A percentile compares a stretch with the other conserved stretches of the same genome.
phyloP scores from a whole-genome alignment of 768 basidiomycete species.

The Mycena belliarum region DNA sequence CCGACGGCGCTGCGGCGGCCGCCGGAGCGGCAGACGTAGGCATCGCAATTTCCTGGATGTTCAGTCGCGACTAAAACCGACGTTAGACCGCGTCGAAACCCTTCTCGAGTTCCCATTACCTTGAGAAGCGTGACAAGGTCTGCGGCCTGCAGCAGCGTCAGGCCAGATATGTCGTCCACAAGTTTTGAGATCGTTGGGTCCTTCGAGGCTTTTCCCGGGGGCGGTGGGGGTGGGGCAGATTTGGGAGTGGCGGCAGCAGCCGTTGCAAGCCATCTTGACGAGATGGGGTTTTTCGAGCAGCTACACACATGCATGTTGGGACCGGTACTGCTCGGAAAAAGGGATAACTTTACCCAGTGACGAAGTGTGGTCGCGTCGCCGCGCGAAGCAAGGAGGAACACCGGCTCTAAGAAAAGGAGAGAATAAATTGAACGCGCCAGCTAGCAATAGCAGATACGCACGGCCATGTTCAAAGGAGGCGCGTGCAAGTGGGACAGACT shows the following conservation, averaged over 20 bases:
- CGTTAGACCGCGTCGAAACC: background rate
- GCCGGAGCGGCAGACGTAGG: conserved; percentile 69
- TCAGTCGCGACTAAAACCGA: conserved; percentile 73
- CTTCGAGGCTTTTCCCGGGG: conserved; percentile 37
- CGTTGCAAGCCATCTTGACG: conserved; percentile 59
- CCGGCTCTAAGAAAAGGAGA: conserved; percentile 37
- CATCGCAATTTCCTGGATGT: conserved; percentile 97
- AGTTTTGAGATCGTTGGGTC: conserved; percentile 78
- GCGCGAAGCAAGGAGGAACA: conserved; percentile 44
- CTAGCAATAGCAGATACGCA: conserved; percentile 28
- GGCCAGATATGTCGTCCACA: conserved; percentile 88
- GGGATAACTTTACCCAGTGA: conserved; percentile 34
- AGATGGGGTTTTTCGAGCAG: conserved; percentile 37
- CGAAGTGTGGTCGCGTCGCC: conserved; percentile 40
- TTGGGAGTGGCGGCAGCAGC: conserved; percentile 48
- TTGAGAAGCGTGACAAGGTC: conserved; percentile 92
- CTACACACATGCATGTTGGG: conserved; percentile 22
- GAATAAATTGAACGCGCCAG: background rate
- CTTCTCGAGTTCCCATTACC: conserved; percentile 41
- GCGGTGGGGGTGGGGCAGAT: conserved; percentile 43
- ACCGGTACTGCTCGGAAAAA: background rate
- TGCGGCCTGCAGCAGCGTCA: conserved; percentile 92
- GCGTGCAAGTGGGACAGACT: conserved; percentile 17
- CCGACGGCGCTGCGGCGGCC: conserved; percentile 54
- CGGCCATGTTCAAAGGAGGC: conserved; percentile 38